Evolutionary conservation across 2,329 filamentous ascomycete species (phyloP).

Genomic region (Beauveria brongniartii): DNA sequence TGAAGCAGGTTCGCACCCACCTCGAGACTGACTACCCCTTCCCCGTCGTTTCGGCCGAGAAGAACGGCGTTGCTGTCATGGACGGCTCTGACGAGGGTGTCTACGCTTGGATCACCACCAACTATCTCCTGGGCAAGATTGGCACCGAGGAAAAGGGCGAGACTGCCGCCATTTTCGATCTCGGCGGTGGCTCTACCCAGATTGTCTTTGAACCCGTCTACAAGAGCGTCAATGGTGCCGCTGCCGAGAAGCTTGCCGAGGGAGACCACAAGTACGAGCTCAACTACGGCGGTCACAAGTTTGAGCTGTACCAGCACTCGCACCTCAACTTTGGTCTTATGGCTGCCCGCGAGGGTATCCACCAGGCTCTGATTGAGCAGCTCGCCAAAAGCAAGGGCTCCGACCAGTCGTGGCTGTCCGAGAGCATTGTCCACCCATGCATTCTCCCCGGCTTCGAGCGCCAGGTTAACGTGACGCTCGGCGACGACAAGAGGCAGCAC

Average conservation of each 20-base stretch:
- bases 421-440: constrained; percentile 75
- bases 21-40: constrained; percentile 90
- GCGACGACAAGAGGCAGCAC: constrained; percentile 47
- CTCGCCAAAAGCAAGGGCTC: constrained; percentile 55
- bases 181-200: constrained; percentile 94
- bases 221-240: constrained; percentile 64
- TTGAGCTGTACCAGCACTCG: constrained; percentile 94
- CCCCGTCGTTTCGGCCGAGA: constrained; percentile 78
- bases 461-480: constrained; percentile 63
- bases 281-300: constrained; percentile 81
- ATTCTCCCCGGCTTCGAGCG: constrained; percentile 73
- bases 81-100: constrained; percentile 95
- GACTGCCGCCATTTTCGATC: constrained; percentile 90
- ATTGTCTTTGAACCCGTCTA: constrained; percentile 98
- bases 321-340: constrained; percentile 96
- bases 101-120: constrained; percentile 98
- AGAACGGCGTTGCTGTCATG: constrained; percentile 92
- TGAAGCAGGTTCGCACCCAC: constrained; percentile 73
- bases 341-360: constrained; percentile 83
- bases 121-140: constrained; percentile 97
- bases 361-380: constrained; percentile 65
- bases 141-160: constrained; percentile 82
- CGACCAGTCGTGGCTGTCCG: constrained; percentile 58
- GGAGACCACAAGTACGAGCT: constrained; percentile 96
- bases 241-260: constrained; percentile 76